Base-by-base conservation (phyloP, 768 basidiomycete species). In the Suillus clintonianus region DNA sequence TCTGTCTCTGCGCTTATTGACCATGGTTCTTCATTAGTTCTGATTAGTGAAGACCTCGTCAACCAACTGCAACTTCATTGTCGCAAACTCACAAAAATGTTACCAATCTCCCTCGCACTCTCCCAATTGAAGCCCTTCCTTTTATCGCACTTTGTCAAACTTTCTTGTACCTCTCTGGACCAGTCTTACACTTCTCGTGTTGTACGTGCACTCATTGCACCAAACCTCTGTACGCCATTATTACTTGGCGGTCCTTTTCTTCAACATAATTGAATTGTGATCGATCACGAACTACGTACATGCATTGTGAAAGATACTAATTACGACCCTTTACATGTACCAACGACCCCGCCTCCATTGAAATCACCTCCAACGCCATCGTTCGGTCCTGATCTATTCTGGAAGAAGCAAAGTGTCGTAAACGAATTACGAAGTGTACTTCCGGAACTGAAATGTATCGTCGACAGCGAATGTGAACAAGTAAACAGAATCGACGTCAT, bases 51-150 rank as follows among this genome's bases (percentile, higher is more conserved):
- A 43, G 42, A 3, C 0, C 17, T 43, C 19, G 6, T 41, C 11
- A 4, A 4, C 0, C 8, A n/a, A 1, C 42, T 43, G 3, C 8
- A 19, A 1, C 2, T 43, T 0, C 19, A 6, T 10, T 19, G 42
- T 9, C 19, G 4, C 2, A 2, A 43, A 4, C 42, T 43, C 15
- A 1, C 15, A 5, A 41, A 41, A 4, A 17, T 9, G 1, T 0
- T n/a, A 4, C 42, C 42, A 0, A 4, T 43, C 1, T 8, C 42
- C 0, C 19, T 10, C 19, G n/a, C 43, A 45, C 2, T 45, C 0
- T 45, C 43, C 1, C 8, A n/a, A n/a, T n/a, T n/a, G 19, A 45
- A 9, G 3, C 0, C 19, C 0, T 10, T 4, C 11, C 0, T 45
- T 4, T n/a, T 45, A 1, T n/a, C n/a, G 9, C 43, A 45, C 1